Conservation (phyloP, 192 early-diverging fungal genomes). For the Podila epigama region DNA sequence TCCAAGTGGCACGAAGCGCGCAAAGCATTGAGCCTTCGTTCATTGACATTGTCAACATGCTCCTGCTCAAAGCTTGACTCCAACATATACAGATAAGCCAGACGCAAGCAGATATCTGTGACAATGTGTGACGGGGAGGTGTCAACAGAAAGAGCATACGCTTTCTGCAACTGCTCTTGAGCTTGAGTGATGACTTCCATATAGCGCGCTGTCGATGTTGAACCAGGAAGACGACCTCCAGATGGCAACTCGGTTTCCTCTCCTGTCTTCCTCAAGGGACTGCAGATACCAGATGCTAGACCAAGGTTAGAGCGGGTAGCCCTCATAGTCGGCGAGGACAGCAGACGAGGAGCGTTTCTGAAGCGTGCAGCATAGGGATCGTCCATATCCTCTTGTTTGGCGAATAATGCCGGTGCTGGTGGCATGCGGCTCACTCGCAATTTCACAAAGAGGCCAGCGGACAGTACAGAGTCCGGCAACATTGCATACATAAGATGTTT, state of each 20-base stretch:
- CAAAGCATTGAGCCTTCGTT: conserved; percentile 1
- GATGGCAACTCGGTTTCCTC: too few relatives aligned
- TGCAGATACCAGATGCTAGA: not conserved
- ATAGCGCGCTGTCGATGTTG: not conserved
- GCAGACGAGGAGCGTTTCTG: not conserved
- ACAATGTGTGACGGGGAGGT: conserved; percentile 16
- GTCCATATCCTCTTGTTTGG: not conserved
- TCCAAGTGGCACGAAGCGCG: conserved; percentile 51
- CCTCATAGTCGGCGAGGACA: not conserved
- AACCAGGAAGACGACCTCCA: not conserved
- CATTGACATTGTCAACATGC: not conserved
- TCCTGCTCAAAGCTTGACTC: conserved; percentile 21
- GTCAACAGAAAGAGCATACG: conserved; percentile 3
- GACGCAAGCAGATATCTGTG: conserved; percentile 16
- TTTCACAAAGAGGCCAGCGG: conserved; percentile 25
- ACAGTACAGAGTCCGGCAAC: conserved; percentile 33
- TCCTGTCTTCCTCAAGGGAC: not conserved
- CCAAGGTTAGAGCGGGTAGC: not conserved
- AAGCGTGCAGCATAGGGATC: not conserved
- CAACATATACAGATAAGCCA: conserved; percentile 10
- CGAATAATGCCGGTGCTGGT: not conserved
- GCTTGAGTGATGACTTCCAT: conserved; percentile 6
- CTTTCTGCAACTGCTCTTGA: conserved; percentile 6
- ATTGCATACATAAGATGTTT: conserved; percentile 27
- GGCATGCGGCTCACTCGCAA: not conserved